These are phyloP conservation scores for Gossypium longicalyx DNA, from an alignment of 345 rosid genomes.

Conservation along the genomic window DNA sequence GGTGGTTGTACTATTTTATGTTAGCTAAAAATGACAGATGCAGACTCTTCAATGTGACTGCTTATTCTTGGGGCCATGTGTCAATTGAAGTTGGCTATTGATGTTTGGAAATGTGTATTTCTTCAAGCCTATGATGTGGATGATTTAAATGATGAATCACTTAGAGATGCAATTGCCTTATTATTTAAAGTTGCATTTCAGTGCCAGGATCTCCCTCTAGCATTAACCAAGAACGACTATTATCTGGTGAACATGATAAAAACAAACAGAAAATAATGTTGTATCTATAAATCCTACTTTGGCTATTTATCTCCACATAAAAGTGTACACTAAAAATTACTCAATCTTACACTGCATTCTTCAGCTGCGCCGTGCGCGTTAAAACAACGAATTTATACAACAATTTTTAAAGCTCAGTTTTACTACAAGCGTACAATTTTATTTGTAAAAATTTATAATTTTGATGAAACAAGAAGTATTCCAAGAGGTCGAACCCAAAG, in stretches of 20 bases:
- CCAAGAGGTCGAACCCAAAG: too few species aligned
- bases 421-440: too few species aligned
- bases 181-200: neutral
- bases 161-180: neutral
- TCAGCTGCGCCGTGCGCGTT: accelerated
- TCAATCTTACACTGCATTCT: too few species aligned
- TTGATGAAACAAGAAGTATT: too few species aligned
- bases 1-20: neutral
- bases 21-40: neutral
- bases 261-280: too few species aligned
- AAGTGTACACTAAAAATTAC: too few species aligned
- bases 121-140: neutral
- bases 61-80: neutral
- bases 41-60: neutral
- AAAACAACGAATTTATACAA: too few species aligned
- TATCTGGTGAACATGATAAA: too few species aligned
- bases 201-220: neutral
- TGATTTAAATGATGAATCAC: neutral
- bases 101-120: neutral
- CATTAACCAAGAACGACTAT: neutral
- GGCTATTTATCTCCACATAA: too few species aligned
- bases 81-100: neutral
- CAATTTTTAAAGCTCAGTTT: too few species aligned
- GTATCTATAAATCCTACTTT: too few species aligned
- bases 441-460: too few species aligned